phyloP scores from a whole-genome alignment of 768 basidiomycete genomes.

The Hebeloma cylindrosporum region DNA sequence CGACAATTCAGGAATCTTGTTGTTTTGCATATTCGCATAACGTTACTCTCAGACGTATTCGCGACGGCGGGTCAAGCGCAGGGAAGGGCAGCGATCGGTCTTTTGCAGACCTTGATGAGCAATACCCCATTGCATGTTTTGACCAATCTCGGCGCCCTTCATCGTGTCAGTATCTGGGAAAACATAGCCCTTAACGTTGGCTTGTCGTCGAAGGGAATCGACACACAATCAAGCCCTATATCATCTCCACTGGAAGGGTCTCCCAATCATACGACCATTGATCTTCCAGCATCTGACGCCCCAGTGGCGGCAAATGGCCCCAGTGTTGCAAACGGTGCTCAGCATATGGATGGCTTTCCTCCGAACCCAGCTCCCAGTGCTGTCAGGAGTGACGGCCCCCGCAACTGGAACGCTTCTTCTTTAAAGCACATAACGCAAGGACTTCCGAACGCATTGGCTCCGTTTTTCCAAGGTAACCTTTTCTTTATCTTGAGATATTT shows the following conservation, averaged over 20 bases:
- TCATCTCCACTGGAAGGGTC: slow-evolving; percentile 50
- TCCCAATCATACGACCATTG: slow-evolving; percentile 41
- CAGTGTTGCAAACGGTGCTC: slow-evolving; percentile 32
- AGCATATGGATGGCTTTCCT: slow-evolving; percentile 16
- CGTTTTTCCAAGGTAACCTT: slow-evolving; percentile 81
- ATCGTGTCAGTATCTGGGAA: slow-evolving; percentile 84
- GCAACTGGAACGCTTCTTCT: slow-evolving; percentile 69
- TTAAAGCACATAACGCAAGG: slow-evolving; percentile 80
- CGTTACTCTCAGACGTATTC: slow-evolving; percentile 85
- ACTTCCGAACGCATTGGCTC: slow-evolving; percentile 69
- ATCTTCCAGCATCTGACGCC: slow-evolving; percentile 48
- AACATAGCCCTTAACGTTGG: slow-evolving; percentile 74
- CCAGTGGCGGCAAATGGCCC: slow-evolving; percentile 34
- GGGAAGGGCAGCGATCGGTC: slow-evolving; percentile 68
- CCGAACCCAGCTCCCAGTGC: slow-evolving; percentile 21
- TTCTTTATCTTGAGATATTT: background rate
- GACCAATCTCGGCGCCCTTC: slow-evolving; percentile 71
- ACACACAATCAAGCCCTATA: slow-evolving; percentile 41
- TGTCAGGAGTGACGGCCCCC: slow-evolving; percentile 43
- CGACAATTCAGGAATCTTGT: slow-evolving; percentile 70
- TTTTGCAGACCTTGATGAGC: slow-evolving; percentile 74
- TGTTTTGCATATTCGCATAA: slow-evolving; percentile 74
- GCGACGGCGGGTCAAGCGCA: slow-evolving; percentile 80
- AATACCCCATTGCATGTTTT: slow-evolving; percentile 64
- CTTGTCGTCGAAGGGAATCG: slow-evolving; percentile 53